Percentiles rank a stretch among this genome's conserved stretches.
Conservation (phyloP, 495 filamentous ascomycete genomes). For the Articulospora tetracladia region DNA sequence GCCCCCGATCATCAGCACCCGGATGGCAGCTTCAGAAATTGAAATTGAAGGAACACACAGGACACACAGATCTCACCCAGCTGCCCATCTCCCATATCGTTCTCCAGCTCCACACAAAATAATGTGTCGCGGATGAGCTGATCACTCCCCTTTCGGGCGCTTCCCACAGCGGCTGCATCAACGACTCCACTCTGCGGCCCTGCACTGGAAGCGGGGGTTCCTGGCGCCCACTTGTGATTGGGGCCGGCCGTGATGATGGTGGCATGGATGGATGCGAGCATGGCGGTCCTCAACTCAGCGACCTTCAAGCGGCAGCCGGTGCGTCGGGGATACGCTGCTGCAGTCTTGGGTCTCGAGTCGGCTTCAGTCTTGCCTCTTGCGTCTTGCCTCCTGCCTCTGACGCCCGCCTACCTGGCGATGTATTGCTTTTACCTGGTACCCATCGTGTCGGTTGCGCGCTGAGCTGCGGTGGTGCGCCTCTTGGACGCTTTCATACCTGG, state of each 20-base stretch:
- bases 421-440: not conserved
- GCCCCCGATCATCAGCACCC: not conserved
- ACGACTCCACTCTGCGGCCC: not conserved
- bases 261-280: not conserved
- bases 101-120: conserved; percentile 9
- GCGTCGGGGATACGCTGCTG: not conserved
- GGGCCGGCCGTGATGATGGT: not conserved
- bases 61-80: not conserved
- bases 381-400: too few relatives aligned
- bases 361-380: too few relatives aligned
- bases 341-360: too few relatives aligned
- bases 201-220: not conserved
- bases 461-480: not conserved
- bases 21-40: not conserved
- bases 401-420: too few relatives aligned
- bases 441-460: not conserved
- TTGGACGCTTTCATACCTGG: not conserved
- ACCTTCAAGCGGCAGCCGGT: not conserved
- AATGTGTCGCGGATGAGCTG: conserved; percentile 9
- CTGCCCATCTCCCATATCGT: not conserved
- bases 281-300: not conserved
- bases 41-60: conserved; percentile 19
- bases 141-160: conserved; percentile 9
- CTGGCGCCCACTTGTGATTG: conserved; percentile 4
- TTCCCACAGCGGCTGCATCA: conserved; percentile 9